phyloP scores from a whole-genome alignment of 495 filamentous ascomycete genomes.

The Penicillium lividum region DNA sequence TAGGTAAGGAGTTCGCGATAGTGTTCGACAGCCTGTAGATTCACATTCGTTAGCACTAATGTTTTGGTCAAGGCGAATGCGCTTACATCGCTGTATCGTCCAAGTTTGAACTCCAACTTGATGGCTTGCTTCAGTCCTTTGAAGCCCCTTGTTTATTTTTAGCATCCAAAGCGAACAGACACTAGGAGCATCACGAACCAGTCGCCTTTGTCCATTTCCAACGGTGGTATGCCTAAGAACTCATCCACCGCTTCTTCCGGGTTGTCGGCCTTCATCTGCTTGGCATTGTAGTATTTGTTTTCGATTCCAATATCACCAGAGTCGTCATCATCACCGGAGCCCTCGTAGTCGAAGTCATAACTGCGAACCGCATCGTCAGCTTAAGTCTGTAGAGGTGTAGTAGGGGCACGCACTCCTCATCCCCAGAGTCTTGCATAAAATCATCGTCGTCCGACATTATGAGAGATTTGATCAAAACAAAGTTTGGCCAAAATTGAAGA shows the following conservation, averaged over 20 bases:
- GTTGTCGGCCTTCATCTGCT: constrained; percentile 86
- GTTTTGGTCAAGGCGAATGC: neutral
- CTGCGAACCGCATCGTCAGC: constrained; percentile 40
- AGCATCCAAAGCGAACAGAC: constrained; percentile 15
- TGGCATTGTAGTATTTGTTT: constrained; percentile 99
- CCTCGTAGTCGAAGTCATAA: constrained; percentile 97
- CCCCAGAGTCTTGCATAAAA: constrained; percentile 98
- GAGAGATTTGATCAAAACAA: neutral
- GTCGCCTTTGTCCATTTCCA: constrained; percentile 90
- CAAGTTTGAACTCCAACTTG: constrained; percentile 91
- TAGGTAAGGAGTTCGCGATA: constrained; percentile 95
- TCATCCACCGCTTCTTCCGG: constrained; percentile 89
- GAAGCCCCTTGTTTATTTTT: constrained; percentile 69
- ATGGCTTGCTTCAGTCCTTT: constrained; percentile 97
- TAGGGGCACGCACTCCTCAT: constrained; percentile 63
- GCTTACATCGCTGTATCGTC: constrained; percentile 77
- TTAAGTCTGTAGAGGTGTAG: constrained; percentile 11
- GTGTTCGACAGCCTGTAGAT: constrained; percentile 85
- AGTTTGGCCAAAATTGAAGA: neutral
- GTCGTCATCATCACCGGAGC: constrained; percentile 87
- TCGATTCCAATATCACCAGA: constrained; percentile 90
- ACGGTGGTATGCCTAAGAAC: constrained; percentile 79
- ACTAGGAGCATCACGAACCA: constrained; percentile 56
- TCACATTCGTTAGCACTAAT: neutral
- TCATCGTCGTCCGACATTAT: constrained; percentile 94